Conservation (phyloP, 2,329 filamentous ascomycete species). For the Cladophialophora carrionii region DNA sequence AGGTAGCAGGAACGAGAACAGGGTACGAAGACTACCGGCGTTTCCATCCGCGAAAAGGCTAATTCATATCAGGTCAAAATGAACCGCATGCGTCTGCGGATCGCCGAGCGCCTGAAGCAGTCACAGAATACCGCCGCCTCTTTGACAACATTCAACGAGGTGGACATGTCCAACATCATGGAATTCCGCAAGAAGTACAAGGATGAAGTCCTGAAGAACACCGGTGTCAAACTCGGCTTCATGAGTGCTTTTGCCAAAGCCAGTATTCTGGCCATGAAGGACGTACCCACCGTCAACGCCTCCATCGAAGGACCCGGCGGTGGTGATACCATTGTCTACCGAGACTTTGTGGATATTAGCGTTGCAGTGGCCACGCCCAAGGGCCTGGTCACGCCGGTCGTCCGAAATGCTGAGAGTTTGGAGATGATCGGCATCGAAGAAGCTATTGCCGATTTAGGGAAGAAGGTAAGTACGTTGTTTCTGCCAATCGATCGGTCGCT, state of each 20-base stretch:
- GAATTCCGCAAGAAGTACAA: constrained; percentile 97
- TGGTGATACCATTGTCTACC: constrained; percentile 96
- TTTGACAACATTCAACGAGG: constrained; percentile 97
- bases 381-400: constrained; percentile 93
- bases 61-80: constrained; percentile 79
- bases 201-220: constrained; percentile 93
- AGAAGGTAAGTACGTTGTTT: constrained; percentile 67
- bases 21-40: constrained; percentile 61
- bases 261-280: constrained; percentile 86
- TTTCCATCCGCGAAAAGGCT: constrained; percentile 22
- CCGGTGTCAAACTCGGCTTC: constrained; percentile 97
- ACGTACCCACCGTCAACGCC: constrained; percentile 92
- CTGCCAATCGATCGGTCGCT: constrained; percentile 2
- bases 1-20: constrained; percentile 76
- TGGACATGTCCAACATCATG: constrained; percentile 98
- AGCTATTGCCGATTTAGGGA: constrained; percentile 88
- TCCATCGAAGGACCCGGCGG: constrained; percentile 95
- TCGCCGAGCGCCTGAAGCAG: constrained; percentile 97
- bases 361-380: constrained; percentile 97
- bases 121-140: constrained; percentile 98
- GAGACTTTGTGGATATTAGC: constrained; percentile 96
- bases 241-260: constrained; percentile 97
- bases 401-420: constrained; percentile 87
- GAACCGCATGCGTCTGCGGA: constrained; percentile 98
- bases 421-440: constrained; percentile 88